A percentile compares a stretch with the other conserved stretches of the same genome.
Evolutionary conservation across 2,329 filamentous ascomycete genomes (phyloP).

Genomic region (Trichoderma pleuroti): DNA sequence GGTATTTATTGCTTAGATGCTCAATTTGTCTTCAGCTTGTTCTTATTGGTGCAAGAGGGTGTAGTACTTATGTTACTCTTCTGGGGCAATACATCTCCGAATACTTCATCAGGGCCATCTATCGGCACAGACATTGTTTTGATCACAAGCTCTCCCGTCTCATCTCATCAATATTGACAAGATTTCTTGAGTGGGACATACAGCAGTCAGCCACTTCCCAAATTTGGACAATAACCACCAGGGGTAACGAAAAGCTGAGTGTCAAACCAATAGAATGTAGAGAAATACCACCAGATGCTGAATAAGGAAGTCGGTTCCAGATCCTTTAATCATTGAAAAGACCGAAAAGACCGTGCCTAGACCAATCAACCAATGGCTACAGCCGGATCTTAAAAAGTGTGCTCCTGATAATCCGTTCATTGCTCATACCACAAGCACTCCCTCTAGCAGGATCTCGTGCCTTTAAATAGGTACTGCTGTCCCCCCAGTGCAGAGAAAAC

Average conservation of each 20-base stretch:
- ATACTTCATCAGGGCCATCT: no score
- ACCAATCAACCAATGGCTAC: not conserved
- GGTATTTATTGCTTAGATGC: no score
- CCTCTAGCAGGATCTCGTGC: not conserved
- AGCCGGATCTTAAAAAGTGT: not conserved
- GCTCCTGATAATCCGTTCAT: not conserved
- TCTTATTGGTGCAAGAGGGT: no score
- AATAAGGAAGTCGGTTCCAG: not conserved
- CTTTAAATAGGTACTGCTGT: not conserved
- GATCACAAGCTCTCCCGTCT: no score
- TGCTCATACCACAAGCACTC: not conserved
- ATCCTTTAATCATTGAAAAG: not conserved
- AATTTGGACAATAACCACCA: not conserved
- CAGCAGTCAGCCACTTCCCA: not conserved
- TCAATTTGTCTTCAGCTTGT: no score
- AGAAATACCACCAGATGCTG: not conserved
- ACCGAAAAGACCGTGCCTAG: not conserved
- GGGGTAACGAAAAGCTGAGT: not conserved
- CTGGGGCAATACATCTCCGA: no score
- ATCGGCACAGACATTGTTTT: no score
- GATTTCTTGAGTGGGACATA: not conserved
- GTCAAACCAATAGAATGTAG: not conserved
- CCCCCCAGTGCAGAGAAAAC: not conserved
- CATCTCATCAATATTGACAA: no score
- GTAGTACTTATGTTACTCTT: no score